Conservation (phyloP, 371 early-diverging fungal genomes). For the Catenaria anguillulae region DNA sequence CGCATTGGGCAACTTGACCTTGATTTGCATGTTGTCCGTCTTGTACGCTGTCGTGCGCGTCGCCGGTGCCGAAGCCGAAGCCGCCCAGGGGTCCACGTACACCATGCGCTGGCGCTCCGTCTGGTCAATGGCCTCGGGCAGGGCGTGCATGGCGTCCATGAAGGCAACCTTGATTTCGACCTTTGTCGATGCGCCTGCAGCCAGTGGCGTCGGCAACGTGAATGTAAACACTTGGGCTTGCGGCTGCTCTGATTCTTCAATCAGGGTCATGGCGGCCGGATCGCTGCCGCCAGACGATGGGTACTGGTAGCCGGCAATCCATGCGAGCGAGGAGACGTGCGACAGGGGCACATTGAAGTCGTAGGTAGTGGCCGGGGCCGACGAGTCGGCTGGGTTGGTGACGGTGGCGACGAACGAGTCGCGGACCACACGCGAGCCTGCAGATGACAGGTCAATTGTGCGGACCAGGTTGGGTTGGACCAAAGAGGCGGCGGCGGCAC, state of each 20-base stretch:
- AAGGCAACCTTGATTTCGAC: slow-evolving; percentile 49
- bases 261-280: slow-evolving; percentile 5
- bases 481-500: slow-evolving; percentile 9
- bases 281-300: slow-evolving; percentile 11
- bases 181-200: slow-evolving; percentile 44
- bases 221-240: slow-evolving; percentile 41
- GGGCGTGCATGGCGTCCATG: slow-evolving; percentile 39
- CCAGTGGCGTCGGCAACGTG: slow-evolving; percentile 35
- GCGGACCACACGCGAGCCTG: slow-evolving; percentile 19
- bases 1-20: no score
- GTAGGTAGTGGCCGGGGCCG: slow-evolving; percentile 16
- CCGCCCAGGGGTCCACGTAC: slow-evolving; percentile 38
- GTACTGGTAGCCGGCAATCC: slow-evolving; percentile 18
- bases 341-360: slow-evolving; percentile 8
- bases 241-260: neutral
- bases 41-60: slow-evolving; percentile 47
- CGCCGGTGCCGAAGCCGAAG: no score
- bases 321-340: slow-evolving; percentile 13
- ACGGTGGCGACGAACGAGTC: slow-evolving; percentile 22
- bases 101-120: slow-evolving; percentile 46
- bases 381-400: slow-evolving; percentile 14
- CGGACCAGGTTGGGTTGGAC: slow-evolving; percentile 27
- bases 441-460: slow-evolving; percentile 22
- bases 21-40: slow-evolving; percentile 59
- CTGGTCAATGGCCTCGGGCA: slow-evolving; percentile 55